phyloP scores from a whole-genome alignment of 345 rosid species.

The Salix purpurea region DNA sequence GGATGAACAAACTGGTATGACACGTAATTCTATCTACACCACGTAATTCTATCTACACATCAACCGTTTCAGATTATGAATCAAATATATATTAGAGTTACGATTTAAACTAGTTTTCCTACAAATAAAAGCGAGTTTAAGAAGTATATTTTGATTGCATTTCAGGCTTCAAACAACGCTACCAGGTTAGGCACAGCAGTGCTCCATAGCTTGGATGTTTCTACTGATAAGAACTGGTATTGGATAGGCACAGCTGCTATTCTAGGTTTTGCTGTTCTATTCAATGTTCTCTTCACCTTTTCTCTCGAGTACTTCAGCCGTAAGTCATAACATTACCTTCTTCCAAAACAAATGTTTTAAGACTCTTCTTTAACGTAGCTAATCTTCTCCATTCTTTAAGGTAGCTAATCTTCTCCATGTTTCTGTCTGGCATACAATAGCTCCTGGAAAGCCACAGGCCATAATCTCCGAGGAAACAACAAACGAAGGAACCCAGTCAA shows the following conservation, averaged over 20 bases:
- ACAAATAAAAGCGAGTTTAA: neutral
- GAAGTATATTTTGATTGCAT: neutral
- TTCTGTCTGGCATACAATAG: constrained; percentile 26
- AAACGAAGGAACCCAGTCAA: constrained; percentile 31
- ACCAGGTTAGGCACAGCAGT: constrained; percentile 57
- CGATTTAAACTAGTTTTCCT: neutral
- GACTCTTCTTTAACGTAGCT: constrained; percentile 3
- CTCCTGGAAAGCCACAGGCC: constrained; percentile 67
- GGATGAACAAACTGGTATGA: constrained; percentile 65
- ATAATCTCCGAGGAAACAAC: constrained; percentile 46
- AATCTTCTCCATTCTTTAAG: neutral
- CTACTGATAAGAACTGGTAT: constrained; percentile 58
- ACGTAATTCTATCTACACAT: neutral
- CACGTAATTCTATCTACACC: neutral
- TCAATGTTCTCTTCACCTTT: constrained; percentile 68
- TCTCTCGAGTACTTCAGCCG: constrained; percentile 63
- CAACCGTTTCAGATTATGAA: too few relatives aligned
- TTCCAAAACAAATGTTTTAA: neutral
- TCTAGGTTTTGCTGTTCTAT: constrained; percentile 59
- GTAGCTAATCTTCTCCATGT: neutral
- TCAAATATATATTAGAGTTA: neutral
- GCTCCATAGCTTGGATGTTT: constrained; percentile 47
- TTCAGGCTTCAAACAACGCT: constrained; percentile 53
- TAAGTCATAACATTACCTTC: constrained; percentile 27
- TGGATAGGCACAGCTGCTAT: constrained; percentile 73